Conservation (phyloP, 139 green algal species). For the Micromonas commoda region DNA sequence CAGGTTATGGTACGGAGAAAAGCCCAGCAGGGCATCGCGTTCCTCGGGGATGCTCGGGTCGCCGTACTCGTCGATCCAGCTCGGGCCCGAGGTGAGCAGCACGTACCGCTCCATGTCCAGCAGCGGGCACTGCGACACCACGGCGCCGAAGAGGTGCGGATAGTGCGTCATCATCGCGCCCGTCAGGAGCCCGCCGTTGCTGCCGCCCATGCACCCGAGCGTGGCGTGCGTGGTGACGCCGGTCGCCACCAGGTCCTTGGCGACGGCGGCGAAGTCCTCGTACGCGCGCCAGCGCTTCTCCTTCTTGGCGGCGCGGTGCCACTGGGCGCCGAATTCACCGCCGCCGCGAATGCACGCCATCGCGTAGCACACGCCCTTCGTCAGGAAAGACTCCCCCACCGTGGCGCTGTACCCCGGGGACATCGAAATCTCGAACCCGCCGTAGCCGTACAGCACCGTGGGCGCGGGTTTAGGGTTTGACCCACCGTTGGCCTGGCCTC, state of each 20-base stretch:
- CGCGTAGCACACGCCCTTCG: background rate
- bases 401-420: background rate
- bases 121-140: conserved; percentile 7
- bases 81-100: background rate
- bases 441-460: conserved; percentile 18
- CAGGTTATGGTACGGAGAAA: conserved; percentile 21
- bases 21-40: background rate
- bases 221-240: background rate
- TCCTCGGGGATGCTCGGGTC: background rate
- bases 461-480: background rate
- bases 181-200: conserved; percentile 14
- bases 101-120: conserved; percentile 15
- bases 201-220: background rate
- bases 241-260: background rate
- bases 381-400: background rate
- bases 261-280: conserved; percentile 13
- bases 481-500: background rate
- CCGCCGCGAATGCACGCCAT: conserved; percentile 13
- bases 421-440: conserved; percentile 13
- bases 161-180: conserved; percentile 18
- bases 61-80: conserved; percentile 25
- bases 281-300: background rate
- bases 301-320: conserved; percentile 2
- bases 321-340: conserved; percentile 12
- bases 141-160: conserved; percentile 2